Conservation (phyloP, 768 basidiomycete genomes). For the Tricholoma bakamatsutake region DNA sequence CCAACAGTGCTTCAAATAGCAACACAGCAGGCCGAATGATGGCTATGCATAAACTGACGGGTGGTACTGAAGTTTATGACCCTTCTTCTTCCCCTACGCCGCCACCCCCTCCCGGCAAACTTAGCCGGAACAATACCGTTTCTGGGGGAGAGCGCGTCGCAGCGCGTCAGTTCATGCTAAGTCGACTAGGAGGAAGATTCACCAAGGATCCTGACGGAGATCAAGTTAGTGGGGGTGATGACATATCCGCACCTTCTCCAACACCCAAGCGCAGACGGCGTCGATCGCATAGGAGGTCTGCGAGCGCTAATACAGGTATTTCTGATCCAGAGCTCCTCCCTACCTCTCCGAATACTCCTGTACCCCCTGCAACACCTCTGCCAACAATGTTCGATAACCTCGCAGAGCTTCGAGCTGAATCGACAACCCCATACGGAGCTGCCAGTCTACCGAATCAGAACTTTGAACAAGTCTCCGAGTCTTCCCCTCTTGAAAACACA, state of each 20-base stretch:
- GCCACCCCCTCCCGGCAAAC: slow-evolving; percentile 33
- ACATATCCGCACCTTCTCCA: slow-evolving; percentile 37
- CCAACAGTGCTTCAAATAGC: slow-evolving; percentile 84
- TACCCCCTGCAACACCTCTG: slow-evolving; percentile 47
- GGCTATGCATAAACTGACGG: slow-evolving; percentile 84
- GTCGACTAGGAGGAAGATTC: slow-evolving; percentile 51
- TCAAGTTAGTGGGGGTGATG: slow-evolving; percentile 56
- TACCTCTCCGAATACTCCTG: slow-evolving; percentile 56
- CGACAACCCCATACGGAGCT: slow-evolving; percentile 37
- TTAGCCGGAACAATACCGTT: slow-evolving; percentile 74
- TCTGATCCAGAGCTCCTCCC: slow-evolving; percentile 47
- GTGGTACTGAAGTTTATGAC: slow-evolving; percentile 63
- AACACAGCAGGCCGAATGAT: slow-evolving; percentile 53
- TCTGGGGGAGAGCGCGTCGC: slow-evolving; percentile 75
- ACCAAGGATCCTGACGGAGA: slow-evolving; percentile 60
- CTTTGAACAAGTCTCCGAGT: slow-evolving; percentile 21
- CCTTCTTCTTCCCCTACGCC: slow-evolving; percentile 54
- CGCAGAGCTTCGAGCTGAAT: slow-evolving; percentile 35
- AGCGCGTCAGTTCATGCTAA: slow-evolving; percentile 64
- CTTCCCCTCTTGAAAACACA: slow-evolving; percentile 12
- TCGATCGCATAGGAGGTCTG: slow-evolving; percentile 45
- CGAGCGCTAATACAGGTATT: slow-evolving; percentile 39
- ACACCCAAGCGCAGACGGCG: slow-evolving; percentile 53
- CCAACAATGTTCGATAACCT: slow-evolving; percentile 34
- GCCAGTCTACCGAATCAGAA: slow-evolving; percentile 27